Conservation (phyloP, 2,329 filamentous ascomycete genomes). For the Sporothrix pallida region DNA sequence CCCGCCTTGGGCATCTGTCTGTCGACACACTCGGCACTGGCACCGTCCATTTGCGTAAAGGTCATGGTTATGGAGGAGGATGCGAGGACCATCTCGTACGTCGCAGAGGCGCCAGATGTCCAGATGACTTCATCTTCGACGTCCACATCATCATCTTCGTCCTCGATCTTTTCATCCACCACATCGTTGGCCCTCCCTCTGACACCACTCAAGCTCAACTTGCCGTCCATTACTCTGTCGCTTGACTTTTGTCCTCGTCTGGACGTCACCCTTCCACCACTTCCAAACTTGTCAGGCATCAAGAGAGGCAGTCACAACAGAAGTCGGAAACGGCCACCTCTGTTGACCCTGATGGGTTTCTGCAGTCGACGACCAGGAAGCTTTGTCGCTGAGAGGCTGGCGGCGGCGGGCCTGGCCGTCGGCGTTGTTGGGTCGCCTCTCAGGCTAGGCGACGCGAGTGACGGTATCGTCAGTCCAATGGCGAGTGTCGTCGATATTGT, state of each 20-base stretch:
- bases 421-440: slow-evolving; percentile 25
- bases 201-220: neutral
- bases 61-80: neutral
- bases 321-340: neutral
- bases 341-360: neutral
- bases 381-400: slow-evolving; percentile 2
- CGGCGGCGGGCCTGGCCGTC: slow-evolving; percentile 29
- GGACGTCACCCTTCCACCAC: neutral
- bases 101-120: neutral
- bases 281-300: neutral
- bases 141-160: neutral
- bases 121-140: neutral
- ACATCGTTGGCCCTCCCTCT: neutral
- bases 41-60: neutral
- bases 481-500: neutral
- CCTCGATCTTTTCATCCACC: neutral
- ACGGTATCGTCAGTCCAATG: neutral
- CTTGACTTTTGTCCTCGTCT: neutral
- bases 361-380: neutral
- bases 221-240: neutral
- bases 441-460: neutral
- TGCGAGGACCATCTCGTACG: neutral
- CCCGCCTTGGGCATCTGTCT: slow-evolving; percentile 23
- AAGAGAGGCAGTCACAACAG: neutral
- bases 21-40: slow-evolving; percentile 22